A percentile compares a stretch with the other conserved stretches of the same genome.
phyloP scores from a whole-genome alignment of 2,329 filamentous ascomycete species.

The Sporothrix brunneoviolacea region DNA sequence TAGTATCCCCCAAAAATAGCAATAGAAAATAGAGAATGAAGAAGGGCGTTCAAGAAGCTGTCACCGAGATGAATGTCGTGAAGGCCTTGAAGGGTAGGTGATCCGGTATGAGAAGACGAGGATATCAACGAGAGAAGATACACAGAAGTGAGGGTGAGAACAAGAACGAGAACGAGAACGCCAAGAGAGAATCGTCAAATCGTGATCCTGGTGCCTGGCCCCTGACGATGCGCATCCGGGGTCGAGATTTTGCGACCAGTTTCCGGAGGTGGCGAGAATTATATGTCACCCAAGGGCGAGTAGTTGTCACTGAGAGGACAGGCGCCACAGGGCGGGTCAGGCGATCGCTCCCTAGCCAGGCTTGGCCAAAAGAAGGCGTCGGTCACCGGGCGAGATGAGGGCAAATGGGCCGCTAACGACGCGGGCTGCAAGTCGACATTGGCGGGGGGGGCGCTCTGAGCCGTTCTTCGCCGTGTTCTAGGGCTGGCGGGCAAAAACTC shows the following conservation, averaged over 20 bases:
- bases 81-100: too few relatives aligned
- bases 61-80: not conserved
- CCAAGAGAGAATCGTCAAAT: too few relatives aligned
- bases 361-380: slow-evolving; percentile 9
- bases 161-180: too few relatives aligned
- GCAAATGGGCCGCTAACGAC: not conserved
- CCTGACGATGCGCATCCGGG: slow-evolving; percentile 1
- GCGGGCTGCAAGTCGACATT: not conserved
- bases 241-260: not conserved
- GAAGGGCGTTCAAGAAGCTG: not conserved
- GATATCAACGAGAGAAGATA: too few relatives aligned
- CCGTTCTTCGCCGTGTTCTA: not conserved
- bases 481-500: not conserved
- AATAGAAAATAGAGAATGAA: too few relatives aligned
- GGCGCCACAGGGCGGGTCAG: not conserved
- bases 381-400: slow-evolving; percentile 4
- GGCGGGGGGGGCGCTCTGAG: not conserved
- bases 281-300: not conserved
- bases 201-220: not conserved
- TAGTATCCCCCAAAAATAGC: too few relatives aligned
- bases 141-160: too few relatives aligned
- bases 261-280: slow-evolving; percentile 3
- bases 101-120: not conserved
- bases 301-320: not conserved
- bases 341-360: not conserved